Evolutionary conservation across 129 eudicot genomes (phyloP).

Genomic region (Heracleum sosnowskyi): DNA sequence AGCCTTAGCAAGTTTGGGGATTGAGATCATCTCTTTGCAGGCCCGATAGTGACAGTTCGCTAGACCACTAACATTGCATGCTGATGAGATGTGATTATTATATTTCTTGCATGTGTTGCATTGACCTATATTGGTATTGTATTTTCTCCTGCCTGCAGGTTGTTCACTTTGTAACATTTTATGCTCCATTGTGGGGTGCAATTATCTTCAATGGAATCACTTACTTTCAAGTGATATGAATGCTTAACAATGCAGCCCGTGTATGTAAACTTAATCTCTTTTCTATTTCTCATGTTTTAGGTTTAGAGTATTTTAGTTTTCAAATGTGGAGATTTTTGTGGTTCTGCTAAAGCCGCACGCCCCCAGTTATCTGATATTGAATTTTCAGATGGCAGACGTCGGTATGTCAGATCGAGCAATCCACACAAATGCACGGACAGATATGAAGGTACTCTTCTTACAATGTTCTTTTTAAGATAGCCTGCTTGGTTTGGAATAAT

Average conservation of each 20-base stretch:
- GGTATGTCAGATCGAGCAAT: conserved; percentile 74
- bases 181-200: too few species aligned
- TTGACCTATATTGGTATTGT: too few species aligned
- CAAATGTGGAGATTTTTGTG: not conserved
- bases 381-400: conserved; percentile 89
- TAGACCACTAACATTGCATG: too few species aligned
- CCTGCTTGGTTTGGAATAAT: not conserved
- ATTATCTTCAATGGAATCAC: conserved; percentile 90
- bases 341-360: not conserved
- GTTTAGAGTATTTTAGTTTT: not conserved
- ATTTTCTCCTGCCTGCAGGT: too few species aligned
- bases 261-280: conserved; percentile 38
- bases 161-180: too few species aligned
- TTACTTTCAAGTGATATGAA: conserved; percentile 96
- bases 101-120: too few species aligned
- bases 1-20: too few species aligned
- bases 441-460: conserved; percentile 52
- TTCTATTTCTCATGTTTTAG: not conserved
- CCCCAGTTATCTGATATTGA: conserved; percentile 5
- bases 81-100: too few species aligned
- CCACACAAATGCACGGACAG: conserved; percentile 69
- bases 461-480: not conserved
- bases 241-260: conserved; percentile 93
- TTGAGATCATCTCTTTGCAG: too few species aligned
- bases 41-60: too few species aligned